Evolutionary conservation across 2,329 filamentous ascomycete genomes (phyloP), one percentile per base, ranked within the genome.

Genomic region (Penicillium sp.): DNA sequence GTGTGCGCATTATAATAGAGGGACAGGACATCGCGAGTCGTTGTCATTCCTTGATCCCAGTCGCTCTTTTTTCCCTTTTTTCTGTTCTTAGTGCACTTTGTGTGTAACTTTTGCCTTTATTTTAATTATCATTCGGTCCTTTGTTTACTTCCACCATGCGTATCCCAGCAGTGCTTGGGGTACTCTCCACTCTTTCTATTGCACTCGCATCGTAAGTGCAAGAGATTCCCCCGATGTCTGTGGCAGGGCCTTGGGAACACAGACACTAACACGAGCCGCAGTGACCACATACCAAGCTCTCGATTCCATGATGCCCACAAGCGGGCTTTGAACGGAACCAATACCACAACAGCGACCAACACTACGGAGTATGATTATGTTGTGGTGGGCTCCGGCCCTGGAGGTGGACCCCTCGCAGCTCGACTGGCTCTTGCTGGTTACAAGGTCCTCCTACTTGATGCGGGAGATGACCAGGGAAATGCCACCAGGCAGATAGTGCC

Each of bases 381-480:
- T 27, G 79, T 88, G 10, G 83, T 88, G 37, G 85, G 85, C 11
- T 85, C 83, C 7, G 85, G 85, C 3, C 77, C 84, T 7, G 84
- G 85, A 13, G 85, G 85, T 47, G 84, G 81, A 16, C 84, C 84
- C 8, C 69, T 87, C 5, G 84, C 85, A 13, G 81, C 82, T 25
- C 79, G 84, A 43, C 80, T 88, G 27, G 85, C 85, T n/a, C 74
- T 83, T 50, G 81, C 83, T 33, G 85, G 85, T 42, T 80, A 83
- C 72, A 83, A 80, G 62, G 83, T 83, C 1, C 80, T 88, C n/a
- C 78, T 88, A 3, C 80, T 87, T 31, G 84, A 87, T 63, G 84
- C 84, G 25, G 84, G 84, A 44, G 83, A 84, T 58, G 85, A 88
- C 63, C 79, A 85, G 59, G 81, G 78, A 19, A 74, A 77, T 54